Conservation (phyloP, 2,329 filamentous ascomycete genomes). For the Mycosphaerelloides madeirae region DNA sequence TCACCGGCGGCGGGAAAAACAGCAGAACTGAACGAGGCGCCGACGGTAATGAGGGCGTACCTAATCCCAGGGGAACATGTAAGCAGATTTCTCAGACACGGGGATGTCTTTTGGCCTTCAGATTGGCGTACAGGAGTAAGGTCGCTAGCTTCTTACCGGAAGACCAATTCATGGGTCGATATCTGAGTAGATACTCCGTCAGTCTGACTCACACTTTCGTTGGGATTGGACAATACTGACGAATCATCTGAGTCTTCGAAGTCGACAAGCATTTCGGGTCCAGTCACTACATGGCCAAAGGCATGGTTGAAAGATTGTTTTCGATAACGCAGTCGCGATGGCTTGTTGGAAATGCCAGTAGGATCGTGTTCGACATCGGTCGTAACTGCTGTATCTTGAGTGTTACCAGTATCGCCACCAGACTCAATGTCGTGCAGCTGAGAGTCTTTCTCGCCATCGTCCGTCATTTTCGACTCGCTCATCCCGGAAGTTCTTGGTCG, state of each 20-base stretch:
- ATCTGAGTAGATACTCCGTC: neutral
- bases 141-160: neutral
- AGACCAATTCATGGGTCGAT: slow-evolving; percentile 2
- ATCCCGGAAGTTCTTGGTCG: too few species aligned
- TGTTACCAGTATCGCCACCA: too few species aligned
- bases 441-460: too few species aligned
- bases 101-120: neutral
- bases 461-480: too few species aligned
- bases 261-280: neutral
- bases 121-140: too few species aligned
- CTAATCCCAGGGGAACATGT: too few species aligned
- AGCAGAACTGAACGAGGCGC: neutral
- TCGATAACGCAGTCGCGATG: too few species aligned
- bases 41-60: neutral
- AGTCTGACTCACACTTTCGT: neutral
- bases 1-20: neutral
- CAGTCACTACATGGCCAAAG: neutral
- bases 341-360: too few species aligned
- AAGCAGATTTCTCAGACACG: neutral
- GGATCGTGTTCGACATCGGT: too few species aligned
- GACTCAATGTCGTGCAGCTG: too few species aligned
- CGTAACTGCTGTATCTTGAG: too few species aligned
- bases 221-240: neutral
- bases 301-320: neutral
- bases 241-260: neutral